A percentile compares a stretch with the other conserved stretches of the same genome.
These are phyloP conservation scores for Condylostoma magnum DNA, from an alignment of 169 alveolate species.

Conservation along the genomic window DNA sequence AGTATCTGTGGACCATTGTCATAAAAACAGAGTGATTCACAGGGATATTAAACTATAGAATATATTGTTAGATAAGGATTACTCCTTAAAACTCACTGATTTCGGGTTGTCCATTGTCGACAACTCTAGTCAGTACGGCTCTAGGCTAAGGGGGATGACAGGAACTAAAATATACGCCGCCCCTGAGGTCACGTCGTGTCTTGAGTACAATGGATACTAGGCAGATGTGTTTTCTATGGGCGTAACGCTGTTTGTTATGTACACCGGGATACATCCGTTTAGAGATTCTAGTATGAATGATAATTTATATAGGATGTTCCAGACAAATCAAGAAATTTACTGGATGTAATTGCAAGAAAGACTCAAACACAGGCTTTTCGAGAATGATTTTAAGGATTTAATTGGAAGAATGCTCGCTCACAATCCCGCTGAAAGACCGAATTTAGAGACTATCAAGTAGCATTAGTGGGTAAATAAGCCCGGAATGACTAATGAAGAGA, in stretches of 20 bases:
- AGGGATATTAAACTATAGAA: constrained; percentile 90
- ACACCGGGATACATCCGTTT: constrained; percentile 81
- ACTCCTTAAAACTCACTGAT: constrained; percentile 91
- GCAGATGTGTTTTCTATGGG: constrained; percentile 79
- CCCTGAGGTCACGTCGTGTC: constrained; percentile 83
- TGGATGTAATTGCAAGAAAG: background rate
- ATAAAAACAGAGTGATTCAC: constrained; percentile 73
- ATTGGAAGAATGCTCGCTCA: constrained; percentile 19
- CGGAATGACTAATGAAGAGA: background rate
- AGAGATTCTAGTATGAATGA: constrained; percentile 47
- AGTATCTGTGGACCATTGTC: constrained; percentile 89
- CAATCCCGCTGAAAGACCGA: background rate
- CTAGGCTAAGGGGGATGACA: too few species aligned
- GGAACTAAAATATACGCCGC: constrained; percentile 90
- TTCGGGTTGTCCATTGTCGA: constrained; percentile 89
- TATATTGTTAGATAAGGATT: constrained; percentile 75
- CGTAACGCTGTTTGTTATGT: constrained; percentile 73
- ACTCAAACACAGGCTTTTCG: background rate
- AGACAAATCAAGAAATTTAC: background rate
- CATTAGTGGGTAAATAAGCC: constrained; percentile 11
- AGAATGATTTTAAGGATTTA: background rate
- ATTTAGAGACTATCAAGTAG: background rate
- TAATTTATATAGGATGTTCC: background rate
- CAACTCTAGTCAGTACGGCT: too few species aligned
- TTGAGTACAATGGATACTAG: constrained; percentile 63